phyloP scores from a whole-genome alignment of 1,284 basidiomycete genomes.

The Apiotrichum laibachii region DNA sequence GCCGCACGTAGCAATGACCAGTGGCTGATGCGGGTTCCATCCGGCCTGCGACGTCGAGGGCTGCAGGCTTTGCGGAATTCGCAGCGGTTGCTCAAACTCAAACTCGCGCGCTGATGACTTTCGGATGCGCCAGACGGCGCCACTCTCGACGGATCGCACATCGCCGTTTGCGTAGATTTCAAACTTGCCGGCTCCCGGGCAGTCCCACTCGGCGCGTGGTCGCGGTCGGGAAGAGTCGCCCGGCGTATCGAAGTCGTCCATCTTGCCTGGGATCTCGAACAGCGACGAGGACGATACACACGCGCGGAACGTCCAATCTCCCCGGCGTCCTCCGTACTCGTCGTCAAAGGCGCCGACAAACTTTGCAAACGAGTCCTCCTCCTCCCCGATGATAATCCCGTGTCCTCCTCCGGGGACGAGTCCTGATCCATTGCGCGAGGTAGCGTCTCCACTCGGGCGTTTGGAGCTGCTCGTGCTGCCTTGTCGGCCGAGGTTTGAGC shows the following conservation, averaged over 20 bases:
- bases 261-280: slow-evolving; percentile 7
- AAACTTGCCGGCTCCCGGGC: slow-evolving; percentile 44
- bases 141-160: slow-evolving; percentile 37
- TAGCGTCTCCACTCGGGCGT: neutral
- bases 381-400: slow-evolving; percentile 20
- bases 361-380: slow-evolving; percentile 52
- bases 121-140: slow-evolving; percentile 39
- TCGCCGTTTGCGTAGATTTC: slow-evolving; percentile 42
- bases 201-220: slow-evolving; percentile 45
- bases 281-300: slow-evolving; percentile 16
- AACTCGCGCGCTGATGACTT: slow-evolving; percentile 39
- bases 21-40: slow-evolving; percentile 8
- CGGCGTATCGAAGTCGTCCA: neutral
- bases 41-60: neutral
- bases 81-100: slow-evolving; percentile 36
- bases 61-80: neutral
- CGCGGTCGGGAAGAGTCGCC: slow-evolving; percentile 19
- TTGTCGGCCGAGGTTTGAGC: slow-evolving; percentile 34
- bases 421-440: neutral
- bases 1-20: slow-evolving; percentile 4
- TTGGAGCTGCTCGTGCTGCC: slow-evolving; percentile 9
- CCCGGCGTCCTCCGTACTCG: slow-evolving; percentile 52
- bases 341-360: slow-evolving; percentile 54
- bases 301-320: slow-evolving; percentile 51
- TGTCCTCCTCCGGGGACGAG: neutral